These are phyloP conservation scores for Elsinoe necatrix DNA, from an alignment of 2,329 filamentous ascomycete genomes.

Conservation along the genomic window DNA sequence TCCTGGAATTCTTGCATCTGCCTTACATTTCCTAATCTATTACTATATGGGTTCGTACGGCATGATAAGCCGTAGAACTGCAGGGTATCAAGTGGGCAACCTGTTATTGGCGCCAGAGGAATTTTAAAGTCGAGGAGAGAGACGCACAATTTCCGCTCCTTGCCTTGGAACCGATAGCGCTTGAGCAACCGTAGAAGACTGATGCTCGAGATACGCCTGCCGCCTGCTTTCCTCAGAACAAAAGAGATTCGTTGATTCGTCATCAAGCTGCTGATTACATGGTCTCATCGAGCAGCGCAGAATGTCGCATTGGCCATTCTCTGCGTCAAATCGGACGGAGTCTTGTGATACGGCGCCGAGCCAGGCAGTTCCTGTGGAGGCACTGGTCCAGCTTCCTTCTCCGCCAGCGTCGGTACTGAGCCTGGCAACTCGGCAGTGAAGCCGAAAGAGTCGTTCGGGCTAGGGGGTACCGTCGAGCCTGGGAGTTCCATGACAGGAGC, in stretches of 20 bases:
- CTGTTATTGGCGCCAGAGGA: not conserved
- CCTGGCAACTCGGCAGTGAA: slow-evolving; percentile 12
- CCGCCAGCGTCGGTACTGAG: not conserved
- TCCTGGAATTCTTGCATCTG: not conserved
- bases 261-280: not conserved
- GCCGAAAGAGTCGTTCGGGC: not conserved
- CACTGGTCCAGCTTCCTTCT: slow-evolving; percentile 13
- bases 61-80: not conserved
- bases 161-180: not conserved
- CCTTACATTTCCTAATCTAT: not conserved
- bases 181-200: not conserved
- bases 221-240: not conserved
- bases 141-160: not conserved
- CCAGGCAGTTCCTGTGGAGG: slow-evolving; percentile 8
- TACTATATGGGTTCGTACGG: not conserved
- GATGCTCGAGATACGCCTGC: not conserved
- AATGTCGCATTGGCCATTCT: slow-evolving; percentile 10
- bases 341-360: slow-evolving; percentile 3
- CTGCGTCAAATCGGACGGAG: not conserved
- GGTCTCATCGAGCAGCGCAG: not conserved
- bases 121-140: not conserved
- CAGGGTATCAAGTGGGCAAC: not conserved
- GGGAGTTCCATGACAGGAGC: slow-evolving; percentile 14
- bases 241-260: not conserved
- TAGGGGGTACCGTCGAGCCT: slow-evolving; percentile 13